These are phyloP conservation scores for Magnolia sinica DNA, from an alignment of 164 flowering plant species.

Conservation along the genomic window DNA sequence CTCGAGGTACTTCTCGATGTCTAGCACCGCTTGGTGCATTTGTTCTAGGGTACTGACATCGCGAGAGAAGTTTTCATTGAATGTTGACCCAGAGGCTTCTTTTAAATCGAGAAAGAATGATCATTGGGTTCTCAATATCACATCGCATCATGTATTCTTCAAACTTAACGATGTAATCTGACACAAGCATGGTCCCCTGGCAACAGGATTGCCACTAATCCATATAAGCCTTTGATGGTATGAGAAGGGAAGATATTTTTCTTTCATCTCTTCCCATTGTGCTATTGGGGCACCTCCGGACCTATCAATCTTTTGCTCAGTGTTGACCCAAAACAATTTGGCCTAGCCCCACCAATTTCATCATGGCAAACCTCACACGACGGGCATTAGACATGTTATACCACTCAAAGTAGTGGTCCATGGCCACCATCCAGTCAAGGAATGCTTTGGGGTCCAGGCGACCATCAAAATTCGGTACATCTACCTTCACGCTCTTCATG, in stretches of 20 bases:
- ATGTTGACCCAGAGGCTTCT: too few relatives aligned
- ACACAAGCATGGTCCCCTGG: not conserved
- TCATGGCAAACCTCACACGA: not conserved
- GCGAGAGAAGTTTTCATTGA: too few relatives aligned
- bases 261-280: not conserved
- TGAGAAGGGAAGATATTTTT: not conserved
- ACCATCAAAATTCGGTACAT: not conserved
- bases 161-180: not conserved
- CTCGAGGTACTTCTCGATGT: too few relatives aligned
- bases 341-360: constrained; percentile 1
- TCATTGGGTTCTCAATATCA: too few relatives aligned
- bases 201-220: not conserved
- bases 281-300: not conserved
- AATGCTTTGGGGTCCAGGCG: not conserved
- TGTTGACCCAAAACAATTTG: not conserved
- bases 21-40: too few relatives aligned
- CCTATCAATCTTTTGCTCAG: not conserved
- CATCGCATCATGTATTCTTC: not conserved
- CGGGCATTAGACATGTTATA: not conserved
- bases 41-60: too few relatives aligned
- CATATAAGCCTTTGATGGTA: not conserved
- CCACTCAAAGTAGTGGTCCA: constrained; percentile 2
- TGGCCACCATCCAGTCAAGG: not conserved
- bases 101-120: too few relatives aligned
- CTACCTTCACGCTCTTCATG: not conserved